Base-by-base conservation (phyloP, 2,329 filamentous ascomycete genomes). In the Leptographium lundbergii region DNA sequence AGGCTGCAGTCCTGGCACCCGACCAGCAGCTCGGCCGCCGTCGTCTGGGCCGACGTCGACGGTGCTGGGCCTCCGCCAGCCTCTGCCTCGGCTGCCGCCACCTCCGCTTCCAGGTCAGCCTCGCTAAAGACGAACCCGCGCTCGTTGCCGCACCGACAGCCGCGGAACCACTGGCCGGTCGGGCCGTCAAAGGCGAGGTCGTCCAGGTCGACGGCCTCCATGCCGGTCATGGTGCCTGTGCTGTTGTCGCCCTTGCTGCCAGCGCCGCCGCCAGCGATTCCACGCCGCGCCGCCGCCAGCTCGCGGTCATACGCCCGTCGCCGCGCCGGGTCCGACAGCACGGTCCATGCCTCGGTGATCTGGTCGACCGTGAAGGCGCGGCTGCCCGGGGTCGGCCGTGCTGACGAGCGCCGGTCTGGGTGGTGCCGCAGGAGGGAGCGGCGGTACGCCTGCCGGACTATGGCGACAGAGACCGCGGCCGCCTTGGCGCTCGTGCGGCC, bases 1-100 rank as follows among this genome's bases (percentile, higher is more conserved):
- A 87, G 72, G 66, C 84, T 87, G 64, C 84, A 87, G 65, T 86
- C 84, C 59, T 75, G 74, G 66, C 84, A 87, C 13, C 81, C 84
- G 48, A 87, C 82, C 68, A 85, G 75, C 54, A 87, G 69, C 66
- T 84, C 81, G 10, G 83, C 62, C 79, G 62, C 80, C 74, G 56
- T 81, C 79, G 53, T 17, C 36, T 2, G 54, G 27, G 54, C 6
- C 24, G 32, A 29, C 4, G 25, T 0, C 19, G 25, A 3, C 7
- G 5, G 34, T 13, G 19, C 32, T 54, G 6, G 3, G 29, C 24
- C 25, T 27, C 25, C 56, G 3, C 19, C 47, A 1, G 48, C 57
- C 36, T 57, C 59, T 6, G 27, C 47, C 5, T 53, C 57, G 27
- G 32, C 59, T 1, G 61, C 63, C 6, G 57, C 61, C 19, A 61